These are phyloP conservation scores for Pseudogymnoascus verrucosus DNA, from an alignment of 2,329 filamentous ascomycete genomes.

Conservation along the genomic window DNA sequence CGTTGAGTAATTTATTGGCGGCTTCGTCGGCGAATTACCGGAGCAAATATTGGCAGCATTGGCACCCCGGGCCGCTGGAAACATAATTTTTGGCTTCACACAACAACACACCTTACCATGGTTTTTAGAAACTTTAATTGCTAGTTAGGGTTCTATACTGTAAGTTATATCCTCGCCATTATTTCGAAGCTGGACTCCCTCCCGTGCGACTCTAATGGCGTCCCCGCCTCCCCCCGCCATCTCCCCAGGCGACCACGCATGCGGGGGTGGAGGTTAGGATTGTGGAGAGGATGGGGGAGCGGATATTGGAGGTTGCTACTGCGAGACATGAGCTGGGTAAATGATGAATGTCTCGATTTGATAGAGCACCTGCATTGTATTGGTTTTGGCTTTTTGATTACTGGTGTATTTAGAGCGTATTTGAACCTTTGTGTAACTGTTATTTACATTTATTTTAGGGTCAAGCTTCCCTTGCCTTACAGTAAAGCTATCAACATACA, in stretches of 20 bases:
- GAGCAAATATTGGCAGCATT: constrained; percentile 4
- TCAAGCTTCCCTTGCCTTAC: not conserved
- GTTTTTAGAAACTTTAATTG: not conserved
- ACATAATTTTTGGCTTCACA: not conserved
- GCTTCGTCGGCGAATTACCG: constrained; percentile 4
- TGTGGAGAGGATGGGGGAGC: constrained; percentile 66
- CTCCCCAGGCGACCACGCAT: not conserved
- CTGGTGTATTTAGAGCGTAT: not conserved
- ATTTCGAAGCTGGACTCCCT: not conserved
- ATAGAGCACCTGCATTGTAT: not conserved
- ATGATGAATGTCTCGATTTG: not conserved
- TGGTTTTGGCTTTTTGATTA: not conserved
- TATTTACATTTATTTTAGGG: not conserved
- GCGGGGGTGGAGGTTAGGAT: constrained; percentile 59
- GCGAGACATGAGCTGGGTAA: constrained; percentile 57
- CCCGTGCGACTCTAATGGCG: not conserved
- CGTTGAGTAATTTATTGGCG: not conserved
- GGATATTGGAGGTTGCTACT: constrained; percentile 75
- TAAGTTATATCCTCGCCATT: not conserved
- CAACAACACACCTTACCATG: not conserved
- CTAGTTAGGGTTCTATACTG: not conserved
- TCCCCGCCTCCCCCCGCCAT: not conserved
- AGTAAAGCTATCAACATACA: not conserved
- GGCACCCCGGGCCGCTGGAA: not conserved
- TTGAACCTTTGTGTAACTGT: not conserved